Conservation (phyloP, 495 filamentous ascomycete genomes). For the Amniculicola lignicola region DNA sequence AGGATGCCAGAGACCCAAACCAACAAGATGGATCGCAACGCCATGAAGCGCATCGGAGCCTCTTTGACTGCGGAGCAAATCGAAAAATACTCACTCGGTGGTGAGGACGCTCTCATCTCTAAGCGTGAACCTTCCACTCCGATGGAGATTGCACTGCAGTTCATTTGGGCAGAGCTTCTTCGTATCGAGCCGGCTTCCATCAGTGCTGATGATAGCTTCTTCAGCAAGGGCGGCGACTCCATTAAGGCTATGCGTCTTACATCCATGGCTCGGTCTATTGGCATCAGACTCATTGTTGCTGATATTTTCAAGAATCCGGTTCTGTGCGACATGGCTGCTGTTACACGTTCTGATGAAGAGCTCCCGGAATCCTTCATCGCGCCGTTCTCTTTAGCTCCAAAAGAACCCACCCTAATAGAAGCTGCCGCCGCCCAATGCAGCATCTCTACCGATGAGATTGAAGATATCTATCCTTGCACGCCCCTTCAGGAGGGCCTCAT, state of each 20-base stretch:
- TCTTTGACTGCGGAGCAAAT: slow-evolving; percentile 41
- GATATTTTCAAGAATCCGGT: slow-evolving; percentile 26
- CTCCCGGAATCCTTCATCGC: not conserved
- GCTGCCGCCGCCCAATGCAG: slow-evolving; percentile 29
- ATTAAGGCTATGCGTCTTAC: slow-evolving; percentile 27
- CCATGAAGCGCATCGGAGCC: slow-evolving; percentile 37
- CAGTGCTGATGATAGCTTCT: slow-evolving; percentile 25
- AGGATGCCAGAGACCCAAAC: slow-evolving; percentile 16
- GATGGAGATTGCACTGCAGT: slow-evolving; percentile 13
- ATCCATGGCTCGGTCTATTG: slow-evolving; percentile 7
- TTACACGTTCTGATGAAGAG: not conserved
- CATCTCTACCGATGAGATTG: slow-evolving; percentile 40
- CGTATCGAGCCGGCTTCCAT: slow-evolving; percentile 11
- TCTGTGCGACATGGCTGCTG: slow-evolving; percentile 13
- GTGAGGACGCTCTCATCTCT: not conserved
- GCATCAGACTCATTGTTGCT: slow-evolving; percentile 14
- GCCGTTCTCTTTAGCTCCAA: slow-evolving; percentile 15
- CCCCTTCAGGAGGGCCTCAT: slow-evolving; percentile 69
- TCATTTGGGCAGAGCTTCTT: slow-evolving; percentile 21
- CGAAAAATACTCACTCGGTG: slow-evolving; percentile 5
- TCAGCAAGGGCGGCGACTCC: slow-evolving; percentile 26
- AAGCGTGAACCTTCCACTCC: slow-evolving; percentile 20
- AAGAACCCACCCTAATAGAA: slow-evolving; percentile 8
- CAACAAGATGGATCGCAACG: slow-evolving; percentile 24
- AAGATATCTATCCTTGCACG: slow-evolving; percentile 68